Conservation (phyloP, 305 asterid genomes). For the Fraxinus angustifolia region DNA sequence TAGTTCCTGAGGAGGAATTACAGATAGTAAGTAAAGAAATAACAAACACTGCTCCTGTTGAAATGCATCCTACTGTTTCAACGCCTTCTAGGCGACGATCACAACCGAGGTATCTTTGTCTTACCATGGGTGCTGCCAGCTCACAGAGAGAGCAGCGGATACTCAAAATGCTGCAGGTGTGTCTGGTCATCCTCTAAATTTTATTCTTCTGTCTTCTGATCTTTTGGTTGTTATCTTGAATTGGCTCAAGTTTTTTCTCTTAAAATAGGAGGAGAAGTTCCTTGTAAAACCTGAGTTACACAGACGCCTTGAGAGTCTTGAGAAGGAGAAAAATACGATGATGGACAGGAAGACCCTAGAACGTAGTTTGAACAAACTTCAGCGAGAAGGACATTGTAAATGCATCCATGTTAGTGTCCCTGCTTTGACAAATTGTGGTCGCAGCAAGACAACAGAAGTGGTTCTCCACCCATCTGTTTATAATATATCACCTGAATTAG, state of each 20-base stretch:
- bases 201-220: slow-evolving; percentile 17
- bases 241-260: slow-evolving; percentile 12
- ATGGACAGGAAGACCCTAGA: slow-evolving; percentile 79
- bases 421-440: slow-evolving; percentile 70
- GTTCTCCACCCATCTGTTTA: slow-evolving; percentile 75
- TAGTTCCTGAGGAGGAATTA: slow-evolving; percentile 36
- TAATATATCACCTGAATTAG: slow-evolving; percentile 51
- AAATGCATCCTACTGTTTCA: slow-evolving; percentile 34
- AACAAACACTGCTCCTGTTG: slow-evolving; percentile 25
- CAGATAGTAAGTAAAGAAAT: slow-evolving; percentile 32
- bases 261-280: slow-evolving; percentile 84
- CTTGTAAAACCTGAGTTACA: slow-evolving; percentile 77
- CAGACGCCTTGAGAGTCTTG: slow-evolving; percentile 67
- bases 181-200: slow-evolving; percentile 24
- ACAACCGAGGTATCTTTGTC: slow-evolving; percentile 52
- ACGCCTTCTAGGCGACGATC: slow-evolving; percentile 51
- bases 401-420: slow-evolving; percentile 67
- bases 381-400: slow-evolving; percentile 78
- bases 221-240: slow-evolving; percentile 17
- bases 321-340: slow-evolving; percentile 50
- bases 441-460: slow-evolving; percentile 59
- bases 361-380: slow-evolving; percentile 78
- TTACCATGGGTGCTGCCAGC: slow-evolving; percentile 44
- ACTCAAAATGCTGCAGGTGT: slow-evolving; percentile 81
- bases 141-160: slow-evolving; percentile 74